Base-by-base conservation (phyloP, 306 rosid genomes). In the Ormosia emarginata region DNA sequence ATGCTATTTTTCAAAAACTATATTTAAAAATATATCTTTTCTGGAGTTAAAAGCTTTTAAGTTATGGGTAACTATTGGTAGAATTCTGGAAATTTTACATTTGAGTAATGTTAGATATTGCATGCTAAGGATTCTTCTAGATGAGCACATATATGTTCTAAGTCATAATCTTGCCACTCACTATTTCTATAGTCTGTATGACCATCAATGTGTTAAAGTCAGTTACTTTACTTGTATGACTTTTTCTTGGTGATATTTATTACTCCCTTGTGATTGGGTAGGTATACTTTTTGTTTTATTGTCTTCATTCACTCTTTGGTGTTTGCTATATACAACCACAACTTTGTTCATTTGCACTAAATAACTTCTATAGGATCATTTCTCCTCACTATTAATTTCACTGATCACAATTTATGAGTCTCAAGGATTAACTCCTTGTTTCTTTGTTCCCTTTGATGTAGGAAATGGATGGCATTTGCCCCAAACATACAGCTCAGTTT, bases 401-500 rank as follows among this genome's bases (percentile, higher is more conserved):
- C 15, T 47, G 40, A 11, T 74, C 47, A 12, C 53, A 36, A 30
- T 50, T 59, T 63, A 24, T n/a, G 63, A 41, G 5, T 17, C 13
- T 56, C 8, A 13, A 57, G 1, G 17, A 44, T 36, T 66, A n/a
- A 6, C 33, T 58, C 52, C 41, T 74, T 76, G 40, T 74, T 77
- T 76, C 81, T 81, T 79, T 82, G 39, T 75, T 65, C 56, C 36
- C 68, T 79, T 66, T 55, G 74, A 52, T 89, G 89, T 97, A 95
- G 99, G 89, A 82, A 75, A 89, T 85, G 39, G 76, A 41, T 69
- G 78, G 73, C 47, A 15, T 67, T 44, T 65, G 2, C 70, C 74
- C 78, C 75, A 82, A 82, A 69, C 81, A 49, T 65, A 34, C 36
- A 59, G 37, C 85, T 8, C 89, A 94, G 4, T 68, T 86, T 83